These are phyloP conservation scores for Ammopiptanthus mongolicus DNA, from an alignment of 306 rosid genomes.

Conservation along the genomic window DNA sequence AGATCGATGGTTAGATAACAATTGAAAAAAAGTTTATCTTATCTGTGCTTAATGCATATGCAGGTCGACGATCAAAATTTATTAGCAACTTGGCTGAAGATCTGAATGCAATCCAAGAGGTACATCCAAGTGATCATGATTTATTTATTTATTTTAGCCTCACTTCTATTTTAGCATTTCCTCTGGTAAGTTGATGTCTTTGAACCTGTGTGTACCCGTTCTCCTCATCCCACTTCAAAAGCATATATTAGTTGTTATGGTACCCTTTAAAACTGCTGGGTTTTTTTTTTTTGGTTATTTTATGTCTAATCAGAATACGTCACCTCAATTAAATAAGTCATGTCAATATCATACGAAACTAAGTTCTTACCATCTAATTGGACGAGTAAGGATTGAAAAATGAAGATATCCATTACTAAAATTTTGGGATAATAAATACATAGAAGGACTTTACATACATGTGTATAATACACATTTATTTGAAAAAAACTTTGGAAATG, in stretches of 20 bases:
- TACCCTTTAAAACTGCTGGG: no score
- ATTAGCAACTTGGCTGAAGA: slow-evolving; percentile 27
- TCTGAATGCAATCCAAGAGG: slow-evolving; percentile 31
- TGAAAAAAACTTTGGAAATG: no score
- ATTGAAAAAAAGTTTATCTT: neutral
- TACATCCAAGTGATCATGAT: neutral
- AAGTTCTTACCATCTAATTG: no score
- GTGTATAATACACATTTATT: no score
- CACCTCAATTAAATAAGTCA: no score
- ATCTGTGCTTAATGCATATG: slow-evolving; percentile 18
- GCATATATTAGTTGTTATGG: neutral
- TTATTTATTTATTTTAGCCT: neutral
- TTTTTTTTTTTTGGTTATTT: neutral
- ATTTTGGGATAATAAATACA: no score
- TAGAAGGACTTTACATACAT: no score
- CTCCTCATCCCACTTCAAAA: neutral
- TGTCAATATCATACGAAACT: no score
- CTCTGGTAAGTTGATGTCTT: neutral
- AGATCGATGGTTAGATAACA: neutral
- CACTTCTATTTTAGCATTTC: neutral
- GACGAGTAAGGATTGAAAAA: no score
- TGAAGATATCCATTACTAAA: no score
- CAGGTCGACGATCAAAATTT: slow-evolving; percentile 47
- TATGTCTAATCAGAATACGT: no score
- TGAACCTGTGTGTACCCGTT: neutral